Percentiles rank a stretch among this genome's conserved stretches.
phyloP scores from a whole-genome alignment of 331 rosid genomes.

The Malus hybrid region DNA sequence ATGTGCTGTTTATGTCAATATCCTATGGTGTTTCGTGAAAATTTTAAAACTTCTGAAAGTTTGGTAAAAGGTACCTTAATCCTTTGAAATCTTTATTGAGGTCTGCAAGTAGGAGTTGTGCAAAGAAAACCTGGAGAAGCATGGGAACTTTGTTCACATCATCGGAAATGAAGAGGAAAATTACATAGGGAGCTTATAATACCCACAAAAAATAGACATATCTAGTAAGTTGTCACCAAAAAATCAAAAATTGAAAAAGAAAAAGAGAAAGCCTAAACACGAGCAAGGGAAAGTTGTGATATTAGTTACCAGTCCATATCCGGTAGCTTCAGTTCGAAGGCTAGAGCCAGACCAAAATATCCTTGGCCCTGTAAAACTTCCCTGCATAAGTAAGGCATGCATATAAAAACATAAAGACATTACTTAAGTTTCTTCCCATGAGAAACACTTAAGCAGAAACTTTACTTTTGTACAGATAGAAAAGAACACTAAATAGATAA shows the following conservation, averaged over 20 bases:
- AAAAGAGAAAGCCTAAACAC: neutral
- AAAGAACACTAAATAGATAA: neutral
- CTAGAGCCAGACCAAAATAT: constrained; percentile 99
- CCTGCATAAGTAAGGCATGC: constrained; percentile 73
- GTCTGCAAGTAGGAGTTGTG: constrained; percentile 92
- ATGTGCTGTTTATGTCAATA: neutral
- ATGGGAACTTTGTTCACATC: constrained; percentile 20
- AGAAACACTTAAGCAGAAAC: neutral
- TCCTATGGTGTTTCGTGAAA: constrained; percentile 4
- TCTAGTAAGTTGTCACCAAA: neutral
- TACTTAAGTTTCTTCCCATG: neutral
- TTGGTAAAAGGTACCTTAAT: constrained; percentile 54
- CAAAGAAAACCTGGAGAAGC: constrained; percentile 87
- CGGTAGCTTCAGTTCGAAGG: constrained; percentile 99
- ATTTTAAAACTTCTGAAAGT: constrained; percentile 19
- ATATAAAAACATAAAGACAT: constrained; percentile 29
- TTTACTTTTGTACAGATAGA: neutral
- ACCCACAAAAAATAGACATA: neutral
- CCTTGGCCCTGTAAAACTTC: constrained; percentile 98
- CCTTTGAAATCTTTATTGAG: constrained; percentile 98
- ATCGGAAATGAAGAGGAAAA: constrained; percentile 3
- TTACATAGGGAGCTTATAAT: neutral
- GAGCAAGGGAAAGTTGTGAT: constrained; percentile 5
- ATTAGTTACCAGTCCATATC: constrained; percentile 94
- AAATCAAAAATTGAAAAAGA: neutral